Percentiles rank a stretch among this genome's conserved stretches.
Evolutionary conservation across 306 rosid species (phyloP).

Genomic region (Corylus americana): DNA sequence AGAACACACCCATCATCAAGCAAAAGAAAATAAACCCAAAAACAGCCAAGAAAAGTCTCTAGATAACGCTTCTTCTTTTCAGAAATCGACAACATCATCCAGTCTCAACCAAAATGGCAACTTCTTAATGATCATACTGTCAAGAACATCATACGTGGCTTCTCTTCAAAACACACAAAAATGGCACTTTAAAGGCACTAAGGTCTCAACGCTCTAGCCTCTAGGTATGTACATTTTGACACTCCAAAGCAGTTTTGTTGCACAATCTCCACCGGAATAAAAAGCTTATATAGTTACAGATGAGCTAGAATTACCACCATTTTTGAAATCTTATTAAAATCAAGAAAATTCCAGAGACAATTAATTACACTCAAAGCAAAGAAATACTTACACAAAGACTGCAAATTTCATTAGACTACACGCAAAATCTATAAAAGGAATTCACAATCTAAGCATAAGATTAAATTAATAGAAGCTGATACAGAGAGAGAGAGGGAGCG

Average conservation of each 20-base stretch:
- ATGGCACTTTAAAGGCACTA: background rate
- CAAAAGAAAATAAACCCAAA: background rate
- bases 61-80: background rate
- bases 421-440: background rate
- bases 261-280: background rate
- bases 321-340: background rate
- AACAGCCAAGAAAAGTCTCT: background rate
- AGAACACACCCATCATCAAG: background rate
- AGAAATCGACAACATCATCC: background rate
- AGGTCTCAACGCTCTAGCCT: background rate
- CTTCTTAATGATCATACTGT: background rate
- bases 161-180: background rate
- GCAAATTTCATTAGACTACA: background rate
- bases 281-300: background rate
- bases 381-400: background rate
- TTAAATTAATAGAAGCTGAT: background rate
- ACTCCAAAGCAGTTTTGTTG: no score
- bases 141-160: background rate
- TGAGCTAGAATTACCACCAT: background rate
- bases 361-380: background rate
- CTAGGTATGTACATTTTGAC: background rate
- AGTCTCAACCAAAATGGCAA: background rate
- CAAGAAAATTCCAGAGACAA: background rate
- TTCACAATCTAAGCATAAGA: background rate
- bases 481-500: slow-evolving; percentile 3